A percentile compares a stretch with the other conserved stretches of the same genome.
phyloP scores from a whole-genome alignment of 169 alveolate species.

The Eimeria necatrix region DNA sequence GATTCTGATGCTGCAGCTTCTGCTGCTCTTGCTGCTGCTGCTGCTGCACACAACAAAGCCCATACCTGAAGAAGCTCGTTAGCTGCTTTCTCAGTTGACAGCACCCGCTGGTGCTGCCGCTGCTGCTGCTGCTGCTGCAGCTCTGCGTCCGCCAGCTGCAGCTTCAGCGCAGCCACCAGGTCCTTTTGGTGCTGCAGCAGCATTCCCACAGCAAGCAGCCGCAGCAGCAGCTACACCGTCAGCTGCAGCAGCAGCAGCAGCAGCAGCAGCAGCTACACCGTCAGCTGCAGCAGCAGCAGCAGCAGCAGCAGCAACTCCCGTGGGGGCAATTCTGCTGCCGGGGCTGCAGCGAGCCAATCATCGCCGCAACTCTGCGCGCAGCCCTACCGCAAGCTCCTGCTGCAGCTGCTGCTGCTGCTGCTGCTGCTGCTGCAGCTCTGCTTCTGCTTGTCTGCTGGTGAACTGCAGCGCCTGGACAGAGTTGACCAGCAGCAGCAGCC shows the following conservation, averaged over 20 bases:
- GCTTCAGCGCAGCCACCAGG: neutral
- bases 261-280: slow-evolving; percentile 3
- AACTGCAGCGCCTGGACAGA: slow-evolving; percentile 41
- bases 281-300: neutral
- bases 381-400: neutral
- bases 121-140: slow-evolving; percentile 23
- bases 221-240: neutral
- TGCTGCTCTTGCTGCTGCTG: too few relatives aligned
- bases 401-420: neutral
- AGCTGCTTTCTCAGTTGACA: neutral
- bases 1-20: too few relatives aligned
- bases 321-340: too few relatives aligned
- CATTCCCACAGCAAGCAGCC: neutral
- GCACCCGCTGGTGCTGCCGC: slow-evolving; percentile 5
- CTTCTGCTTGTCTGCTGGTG: neutral
- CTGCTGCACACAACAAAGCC: neutral
- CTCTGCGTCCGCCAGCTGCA: slow-evolving; percentile 10
- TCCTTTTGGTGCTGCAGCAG: neutral
- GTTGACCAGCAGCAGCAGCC: slow-evolving; percentile 54
- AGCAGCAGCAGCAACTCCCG: too few relatives aligned
- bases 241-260: neutral
- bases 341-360: neutral
- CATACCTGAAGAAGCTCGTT: neutral
- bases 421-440: neutral
- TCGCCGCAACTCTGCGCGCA: neutral